Percentiles rank a stretch among this genome's conserved stretches.
phyloP scores from a whole-genome alignment of 176 grass and related monocot genomes.

The Carex kokanica region DNA sequence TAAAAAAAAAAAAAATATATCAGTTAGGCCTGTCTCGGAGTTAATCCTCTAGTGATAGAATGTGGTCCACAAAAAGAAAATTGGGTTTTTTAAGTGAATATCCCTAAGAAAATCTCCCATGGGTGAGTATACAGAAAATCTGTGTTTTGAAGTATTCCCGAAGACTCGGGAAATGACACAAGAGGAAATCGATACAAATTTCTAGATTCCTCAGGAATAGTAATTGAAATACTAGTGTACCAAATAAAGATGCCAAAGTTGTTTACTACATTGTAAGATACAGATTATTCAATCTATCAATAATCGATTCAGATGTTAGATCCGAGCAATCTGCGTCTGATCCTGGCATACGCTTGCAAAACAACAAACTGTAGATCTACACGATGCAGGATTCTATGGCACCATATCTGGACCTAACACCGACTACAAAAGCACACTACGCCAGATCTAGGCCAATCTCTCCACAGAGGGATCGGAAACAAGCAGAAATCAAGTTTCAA shows the following conservation, averaged over 20 bases:
- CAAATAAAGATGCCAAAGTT: not conserved
- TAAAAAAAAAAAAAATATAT: not conserved
- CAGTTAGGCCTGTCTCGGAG: not conserved
- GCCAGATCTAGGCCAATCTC: constrained; percentile 18
- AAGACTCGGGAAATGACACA: not conserved
- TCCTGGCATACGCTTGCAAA: not conserved
- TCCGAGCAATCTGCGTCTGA: not conserved
- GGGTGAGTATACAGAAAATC: not conserved
- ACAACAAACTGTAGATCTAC: constrained; percentile 17
- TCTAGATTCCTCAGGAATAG: not conserved
- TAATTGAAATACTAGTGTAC: not conserved
- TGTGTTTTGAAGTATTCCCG: not conserved
- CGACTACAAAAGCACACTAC: not conserved
- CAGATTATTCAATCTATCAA: not conserved
- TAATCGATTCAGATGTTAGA: constrained; percentile 11
- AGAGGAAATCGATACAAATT: not conserved
- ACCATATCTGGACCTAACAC: constrained; percentile 9
- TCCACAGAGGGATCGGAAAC: not conserved
- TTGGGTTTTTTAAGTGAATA: not conserved
- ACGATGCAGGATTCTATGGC: not conserved
- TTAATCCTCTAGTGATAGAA: not conserved
- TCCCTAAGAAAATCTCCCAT: not conserved
- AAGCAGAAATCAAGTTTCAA: not conserved
- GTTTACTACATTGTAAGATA: constrained; percentile 7
- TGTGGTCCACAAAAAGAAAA: not conserved